Evolutionary conservation across 139 green algal species (phyloP).

Genomic region (Chlamydomonas sphaeroides): DNA sequence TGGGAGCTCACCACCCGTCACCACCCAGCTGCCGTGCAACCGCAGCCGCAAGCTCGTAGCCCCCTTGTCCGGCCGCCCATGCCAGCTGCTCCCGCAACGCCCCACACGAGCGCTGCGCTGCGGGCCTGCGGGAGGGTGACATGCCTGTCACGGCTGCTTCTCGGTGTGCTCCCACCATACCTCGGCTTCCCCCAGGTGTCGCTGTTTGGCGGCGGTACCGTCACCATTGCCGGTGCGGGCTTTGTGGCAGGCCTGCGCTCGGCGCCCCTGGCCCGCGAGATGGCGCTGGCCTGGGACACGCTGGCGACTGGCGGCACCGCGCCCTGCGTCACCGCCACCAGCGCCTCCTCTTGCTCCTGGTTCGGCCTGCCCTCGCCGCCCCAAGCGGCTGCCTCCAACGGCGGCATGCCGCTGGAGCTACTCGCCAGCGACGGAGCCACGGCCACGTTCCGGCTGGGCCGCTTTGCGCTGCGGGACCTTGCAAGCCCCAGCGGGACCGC

Average conservation of each 20-base stretch:
- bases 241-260: neutral
- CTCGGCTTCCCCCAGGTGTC: constrained; percentile 20
- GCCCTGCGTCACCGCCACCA: neutral
- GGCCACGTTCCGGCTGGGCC: neutral
- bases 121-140: no score
- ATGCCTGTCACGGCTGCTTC: no score
- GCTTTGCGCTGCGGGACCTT: neutral
- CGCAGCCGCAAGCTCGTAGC: no score
- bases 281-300: neutral
- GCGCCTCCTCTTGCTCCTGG: neutral
- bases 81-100: no score
- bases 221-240: neutral
- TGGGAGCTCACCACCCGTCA: no score
- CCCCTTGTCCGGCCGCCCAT: no score
- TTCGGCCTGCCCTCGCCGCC: neutral
- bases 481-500: no score
- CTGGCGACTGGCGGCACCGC: no score
- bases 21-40: no score
- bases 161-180: no score
- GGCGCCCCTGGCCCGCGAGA: neutral
- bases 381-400: neutral
- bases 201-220: constrained; percentile 7
- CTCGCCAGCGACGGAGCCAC: neutral
- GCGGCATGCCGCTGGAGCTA: neutral
- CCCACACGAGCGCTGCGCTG: no score